Evolutionary conservation across 345 rosid species (phyloP).

Genomic region (Syzygium aromaticum): DNA sequence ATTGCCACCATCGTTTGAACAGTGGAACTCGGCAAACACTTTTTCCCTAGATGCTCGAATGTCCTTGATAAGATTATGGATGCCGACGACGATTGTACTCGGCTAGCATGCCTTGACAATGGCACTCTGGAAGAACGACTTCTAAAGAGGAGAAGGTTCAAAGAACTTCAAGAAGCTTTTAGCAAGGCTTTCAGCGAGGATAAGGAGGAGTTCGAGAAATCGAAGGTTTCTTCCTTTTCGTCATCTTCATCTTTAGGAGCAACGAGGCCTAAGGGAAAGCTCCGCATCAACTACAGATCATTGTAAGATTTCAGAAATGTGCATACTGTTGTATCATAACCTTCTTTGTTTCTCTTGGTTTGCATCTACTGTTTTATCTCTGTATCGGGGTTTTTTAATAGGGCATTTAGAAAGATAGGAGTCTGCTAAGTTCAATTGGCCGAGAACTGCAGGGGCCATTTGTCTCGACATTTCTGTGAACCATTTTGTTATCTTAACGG

Average conservation of each 20-base stretch:
- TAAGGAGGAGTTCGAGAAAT: slow-evolving; percentile 41
- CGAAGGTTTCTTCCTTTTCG: slow-evolving; percentile 34
- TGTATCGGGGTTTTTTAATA: neutral
- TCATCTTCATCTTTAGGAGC: slow-evolving; percentile 9
- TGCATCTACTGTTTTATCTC: neutral
- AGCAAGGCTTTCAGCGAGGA: slow-evolving; percentile 55
- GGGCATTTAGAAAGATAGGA: neutral
- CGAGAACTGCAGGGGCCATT: neutral
- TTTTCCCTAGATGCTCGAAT: slow-evolving; percentile 65
- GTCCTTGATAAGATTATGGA: slow-evolving; percentile 74
- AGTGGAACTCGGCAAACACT: slow-evolving; percentile 72
- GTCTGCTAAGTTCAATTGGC: neutral
- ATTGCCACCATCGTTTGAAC: neutral
- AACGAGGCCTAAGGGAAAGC: neutral
- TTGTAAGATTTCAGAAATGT: neutral
- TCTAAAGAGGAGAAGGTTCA: slow-evolving; percentile 42
- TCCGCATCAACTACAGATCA: neutral
- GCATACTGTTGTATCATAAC: neutral
- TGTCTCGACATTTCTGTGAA: neutral
- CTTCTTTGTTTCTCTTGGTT: neutral
- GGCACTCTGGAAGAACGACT: slow-evolving; percentile 42
- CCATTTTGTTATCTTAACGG: neutral
- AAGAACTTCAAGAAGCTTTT: slow-evolving; percentile 52
- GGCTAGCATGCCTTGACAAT: slow-evolving; percentile 41
- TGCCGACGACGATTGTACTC: slow-evolving; percentile 38